A percentile compares a stretch with the other conserved stretches of the same genome.
Evolutionary conservation across 176 grass and related monocot species (phyloP).

Genomic region (Bothriochloa decipiens): DNA sequence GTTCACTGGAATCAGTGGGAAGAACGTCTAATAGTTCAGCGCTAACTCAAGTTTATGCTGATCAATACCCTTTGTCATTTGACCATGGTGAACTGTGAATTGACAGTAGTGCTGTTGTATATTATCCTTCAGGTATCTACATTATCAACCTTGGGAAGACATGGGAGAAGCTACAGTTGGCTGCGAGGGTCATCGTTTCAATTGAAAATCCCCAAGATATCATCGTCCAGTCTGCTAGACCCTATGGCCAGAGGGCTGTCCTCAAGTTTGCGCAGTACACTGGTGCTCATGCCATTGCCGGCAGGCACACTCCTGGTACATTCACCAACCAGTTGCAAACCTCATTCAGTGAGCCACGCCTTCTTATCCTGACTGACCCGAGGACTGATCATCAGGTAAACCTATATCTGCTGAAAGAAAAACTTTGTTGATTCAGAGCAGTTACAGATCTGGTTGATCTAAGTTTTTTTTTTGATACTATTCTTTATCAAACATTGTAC

Average conservation of each 20-base stretch:
- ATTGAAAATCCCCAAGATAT: constrained; percentile 93
- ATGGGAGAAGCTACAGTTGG: constrained; percentile 85
- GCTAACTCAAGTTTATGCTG: not conserved
- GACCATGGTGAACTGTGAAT: constrained; percentile 1
- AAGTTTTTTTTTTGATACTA: too few species aligned
- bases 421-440: not conserved
- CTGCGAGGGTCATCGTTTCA: constrained; percentile 77
- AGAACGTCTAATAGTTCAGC: not conserved
- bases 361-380: constrained; percentile 95
- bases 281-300: constrained; percentile 82
- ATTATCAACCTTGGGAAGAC: constrained; percentile 91
- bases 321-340: constrained; percentile 96
- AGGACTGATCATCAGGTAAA: constrained; percentile 87
- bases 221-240: constrained; percentile 91
- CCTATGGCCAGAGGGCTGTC: constrained; percentile 84
- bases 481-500: constrained; percentile 25
- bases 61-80: not conserved
- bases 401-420: not conserved
- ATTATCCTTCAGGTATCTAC: constrained; percentile 62
- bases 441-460: too few species aligned
- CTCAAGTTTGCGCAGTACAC: constrained; percentile 96
- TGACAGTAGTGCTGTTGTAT: not conserved
- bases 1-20: not conserved
- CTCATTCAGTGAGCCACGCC: constrained; percentile 82
- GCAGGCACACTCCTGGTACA: constrained; percentile 94